Conservation (phyloP, 495 filamentous ascomycete species). For the Neurospora pannonica region DNA sequence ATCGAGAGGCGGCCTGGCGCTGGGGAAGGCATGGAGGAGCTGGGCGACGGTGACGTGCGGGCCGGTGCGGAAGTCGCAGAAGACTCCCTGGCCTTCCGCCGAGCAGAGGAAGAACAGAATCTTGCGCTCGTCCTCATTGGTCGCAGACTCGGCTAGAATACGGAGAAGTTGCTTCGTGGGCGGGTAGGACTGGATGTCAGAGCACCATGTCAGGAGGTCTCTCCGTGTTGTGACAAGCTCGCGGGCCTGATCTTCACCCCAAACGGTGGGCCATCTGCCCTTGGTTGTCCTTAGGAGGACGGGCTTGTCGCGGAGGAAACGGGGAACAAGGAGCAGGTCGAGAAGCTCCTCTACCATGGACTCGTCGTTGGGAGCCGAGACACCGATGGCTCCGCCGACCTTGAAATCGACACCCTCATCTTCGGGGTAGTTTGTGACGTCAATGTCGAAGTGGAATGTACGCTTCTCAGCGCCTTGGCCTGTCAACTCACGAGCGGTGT, state of each 20-base stretch:
- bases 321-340: slow-evolving; percentile 67
- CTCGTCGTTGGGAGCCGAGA: slow-evolving; percentile 77
- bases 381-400: slow-evolving; percentile 89
- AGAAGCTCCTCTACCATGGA: slow-evolving; percentile 75
- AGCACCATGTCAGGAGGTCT: slow-evolving; percentile 89
- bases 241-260: slow-evolving; percentile 83
- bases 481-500: slow-evolving; percentile 77
- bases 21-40: slow-evolving; percentile 86
- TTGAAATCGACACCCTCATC: slow-evolving; percentile 87
- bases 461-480: slow-evolving; percentile 88
- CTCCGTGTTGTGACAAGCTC: slow-evolving; percentile 79
- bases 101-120: slow-evolving; percentile 77
- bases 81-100: slow-evolving; percentile 84
- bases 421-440: slow-evolving; percentile 89
- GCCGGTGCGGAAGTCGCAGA: slow-evolving; percentile 90
- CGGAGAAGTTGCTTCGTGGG: slow-evolving; percentile 85
- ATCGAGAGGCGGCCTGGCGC: slow-evolving; percentile 74
- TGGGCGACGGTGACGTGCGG: slow-evolving; percentile 77
- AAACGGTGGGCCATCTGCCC: slow-evolving; percentile 94
- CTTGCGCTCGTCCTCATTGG: slow-evolving; percentile 73
- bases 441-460: slow-evolving; percentile 94
- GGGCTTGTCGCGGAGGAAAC: slow-evolving; percentile 69
- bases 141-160: slow-evolving; percentile 74
- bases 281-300: slow-evolving; percentile 64
- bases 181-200: slow-evolving; percentile 84